Evolutionary conservation across 78 protist species (phyloP).

Genomic region (Dictyostelium capitatum): DNA sequence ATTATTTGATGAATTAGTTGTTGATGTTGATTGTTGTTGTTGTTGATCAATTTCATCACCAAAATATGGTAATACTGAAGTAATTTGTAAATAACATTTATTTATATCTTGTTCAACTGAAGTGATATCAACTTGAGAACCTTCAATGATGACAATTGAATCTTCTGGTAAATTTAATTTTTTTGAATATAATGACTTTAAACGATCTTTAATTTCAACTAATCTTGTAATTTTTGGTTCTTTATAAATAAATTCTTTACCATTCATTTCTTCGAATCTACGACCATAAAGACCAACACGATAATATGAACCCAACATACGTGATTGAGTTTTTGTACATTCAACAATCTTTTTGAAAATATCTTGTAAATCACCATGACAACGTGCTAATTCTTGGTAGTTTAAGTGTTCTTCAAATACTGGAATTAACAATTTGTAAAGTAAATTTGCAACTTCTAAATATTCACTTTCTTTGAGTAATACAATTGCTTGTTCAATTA

Average conservation of each 20-base stretch:
- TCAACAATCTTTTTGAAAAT: conserved; percentile 64
- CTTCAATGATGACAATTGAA: conserved; percentile 57
- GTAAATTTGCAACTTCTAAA: conserved; percentile 58
- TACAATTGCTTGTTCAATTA: conserved; percentile 36
- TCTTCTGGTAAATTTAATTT: conserved; percentile 21
- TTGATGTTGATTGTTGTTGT: no score
- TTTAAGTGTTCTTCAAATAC: conserved; percentile 46
- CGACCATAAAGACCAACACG: conserved; percentile 79
- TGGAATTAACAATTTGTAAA: conserved; percentile 52
- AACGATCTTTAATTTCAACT: conserved; percentile 80
- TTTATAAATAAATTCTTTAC: conserved; percentile 74
- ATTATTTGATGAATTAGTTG: neutral
- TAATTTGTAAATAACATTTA: conserved; percentile 57
- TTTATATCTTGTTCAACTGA: conserved; percentile 10
- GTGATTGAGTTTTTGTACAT: conserved; percentile 61
- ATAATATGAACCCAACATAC: conserved; percentile 79
- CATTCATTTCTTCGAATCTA: conserved; percentile 67
- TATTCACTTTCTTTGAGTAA: conserved; percentile 55
- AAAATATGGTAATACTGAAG: conserved; percentile 45
- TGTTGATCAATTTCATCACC: neutral
- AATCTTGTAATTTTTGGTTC: conserved; percentile 76
- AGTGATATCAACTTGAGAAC: conserved; percentile 40
- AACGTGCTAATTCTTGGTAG: conserved; percentile 64
- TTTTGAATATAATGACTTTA: conserved; percentile 59
- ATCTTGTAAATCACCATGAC: conserved; percentile 69